A percentile compares a stretch with the other conserved stretches of the same genome.
These are phyloP conservation scores for Fusarium transvaalense DNA, from an alignment of 2,329 filamentous ascomycete species.

Conservation along the genomic window DNA sequence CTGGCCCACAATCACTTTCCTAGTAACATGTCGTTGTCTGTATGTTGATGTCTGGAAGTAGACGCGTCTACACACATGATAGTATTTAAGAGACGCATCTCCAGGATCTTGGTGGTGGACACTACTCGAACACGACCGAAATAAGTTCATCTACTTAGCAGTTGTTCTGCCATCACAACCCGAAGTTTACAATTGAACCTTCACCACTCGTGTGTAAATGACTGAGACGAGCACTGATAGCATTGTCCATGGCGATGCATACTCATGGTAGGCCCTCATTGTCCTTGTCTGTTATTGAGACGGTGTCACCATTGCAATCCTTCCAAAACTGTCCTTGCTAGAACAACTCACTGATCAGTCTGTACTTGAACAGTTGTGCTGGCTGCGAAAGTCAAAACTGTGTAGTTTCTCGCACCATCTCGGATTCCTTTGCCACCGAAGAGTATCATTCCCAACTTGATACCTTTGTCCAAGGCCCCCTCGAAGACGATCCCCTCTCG, in stretches of 20 bases:
- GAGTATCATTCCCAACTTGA: slow-evolving; percentile 1
- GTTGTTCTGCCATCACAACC: neutral
- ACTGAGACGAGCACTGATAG: neutral
- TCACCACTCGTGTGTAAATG: neutral
- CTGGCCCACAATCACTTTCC: neutral
- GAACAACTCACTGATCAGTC: neutral
- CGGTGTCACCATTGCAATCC: neutral
- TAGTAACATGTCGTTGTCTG: neutral
- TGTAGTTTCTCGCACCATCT: neutral
- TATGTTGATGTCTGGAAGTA: neutral
- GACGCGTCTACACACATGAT: no score
- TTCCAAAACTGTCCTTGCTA: neutral
- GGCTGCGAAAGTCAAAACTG: neutral
- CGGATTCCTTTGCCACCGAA: neutral
- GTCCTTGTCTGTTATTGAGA: neutral
- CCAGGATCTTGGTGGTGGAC: neutral
- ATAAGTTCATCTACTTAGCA: neutral
- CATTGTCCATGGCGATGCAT: neutral
- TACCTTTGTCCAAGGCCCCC: neutral
- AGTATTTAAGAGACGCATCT: neutral
- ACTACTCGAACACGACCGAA: neutral
- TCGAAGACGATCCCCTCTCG: slow-evolving; percentile 10
- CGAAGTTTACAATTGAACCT: neutral
- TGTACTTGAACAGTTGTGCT: neutral
- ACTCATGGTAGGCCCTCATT: neutral